Evolutionary conservation across 305 asterid species (phyloP), one percentile per base, ranked within the genome.

Genomic region (Withania somnifera): DNA sequence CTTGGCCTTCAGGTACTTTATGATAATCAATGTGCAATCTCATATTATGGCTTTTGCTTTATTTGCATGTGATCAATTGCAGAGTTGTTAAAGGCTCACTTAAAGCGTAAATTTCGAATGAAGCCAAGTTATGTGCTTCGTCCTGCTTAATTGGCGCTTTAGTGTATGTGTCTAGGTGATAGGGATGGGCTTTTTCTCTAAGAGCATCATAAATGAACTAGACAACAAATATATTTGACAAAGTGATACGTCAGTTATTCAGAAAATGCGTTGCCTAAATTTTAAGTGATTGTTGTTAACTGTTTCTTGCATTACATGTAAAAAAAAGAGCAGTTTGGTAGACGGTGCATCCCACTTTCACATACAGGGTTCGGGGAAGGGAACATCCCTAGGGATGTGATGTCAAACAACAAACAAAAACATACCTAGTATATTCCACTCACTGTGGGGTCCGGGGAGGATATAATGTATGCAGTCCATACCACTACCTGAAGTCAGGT

Each of bases 1-100:
- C 91, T 4, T 95, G 98, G 98, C 97, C 97, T 77, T 80, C 88
- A 90, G 98, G 98, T 91, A 82, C 54, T 2, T 36, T 30, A 10
- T 57, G 79, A 26, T 13, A 7, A 30, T 64, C 73, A 63, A 15
- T 15, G 47, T 32, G 47, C 19, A 30, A 61, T 61, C 42, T 54
- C 19, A 53, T 53, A n/a, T 14, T 30, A 7, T 32, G 13, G 32
- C 24, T 14, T 47, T 73, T 26, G 15, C 24, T 73, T 47, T 45
- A 24, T 13, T 73, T 7, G 5, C 24, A 26, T 26, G 5, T 47
- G 42, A 8, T 11, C 57, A 50, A 63, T 26, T 60, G 17, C 2
- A 1, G 19, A 11, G 56, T 22, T 42, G 78, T 6, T 20, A 40
- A 42, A 69, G 36, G 14, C 36, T 11, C 13, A 7, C 13, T 40